Percentiles rank a stretch among this genome's conserved stretches.
Conservation (phyloP, 345 rosid species). For the Aegle marmelos region DNA sequence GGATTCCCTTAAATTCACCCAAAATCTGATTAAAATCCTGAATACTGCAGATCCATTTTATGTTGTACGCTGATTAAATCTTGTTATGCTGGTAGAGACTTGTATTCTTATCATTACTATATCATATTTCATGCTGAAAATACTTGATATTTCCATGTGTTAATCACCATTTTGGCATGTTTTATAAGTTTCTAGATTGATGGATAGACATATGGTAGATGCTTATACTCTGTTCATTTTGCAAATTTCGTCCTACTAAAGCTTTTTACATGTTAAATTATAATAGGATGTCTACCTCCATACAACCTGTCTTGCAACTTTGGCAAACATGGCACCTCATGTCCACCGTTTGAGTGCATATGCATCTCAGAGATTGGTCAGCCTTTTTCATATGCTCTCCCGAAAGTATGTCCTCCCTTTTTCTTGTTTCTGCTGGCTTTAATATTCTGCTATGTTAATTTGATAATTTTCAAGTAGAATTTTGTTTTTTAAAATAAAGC, state of each 20-base stretch:
- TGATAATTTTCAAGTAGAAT: not conserved
- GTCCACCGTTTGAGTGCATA: slow-evolving; percentile 90
- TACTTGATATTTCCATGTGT: not conserved
- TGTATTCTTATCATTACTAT: not conserved
- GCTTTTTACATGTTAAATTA: slow-evolving; percentile 1
- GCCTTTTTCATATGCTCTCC: slow-evolving; percentile 96
- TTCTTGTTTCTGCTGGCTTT: not conserved
- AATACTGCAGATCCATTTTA: not conserved
- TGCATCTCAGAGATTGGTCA: slow-evolving; percentile 96
- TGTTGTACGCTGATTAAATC: not conserved
- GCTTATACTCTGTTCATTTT: not conserved
- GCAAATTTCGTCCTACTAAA: not conserved
- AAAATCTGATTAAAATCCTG: not conserved
- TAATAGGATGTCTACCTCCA: slow-evolving; percentile 96
- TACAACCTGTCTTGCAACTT: slow-evolving; percentile 92
- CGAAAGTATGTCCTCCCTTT: slow-evolving; percentile 62
- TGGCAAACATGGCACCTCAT: slow-evolving; percentile 99
- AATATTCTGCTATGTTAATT: not conserved
- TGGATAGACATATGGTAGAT: not conserved
- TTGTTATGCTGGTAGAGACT: not conserved
- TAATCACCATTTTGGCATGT: not conserved
- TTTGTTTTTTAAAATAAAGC: not conserved
- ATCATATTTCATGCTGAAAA: not conserved
- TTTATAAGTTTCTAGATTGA: not conserved
- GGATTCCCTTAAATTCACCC: not conserved